Evolutionary conservation across 148 eudicot species (phyloP).

Genomic region (Silene uniflora): DNA sequence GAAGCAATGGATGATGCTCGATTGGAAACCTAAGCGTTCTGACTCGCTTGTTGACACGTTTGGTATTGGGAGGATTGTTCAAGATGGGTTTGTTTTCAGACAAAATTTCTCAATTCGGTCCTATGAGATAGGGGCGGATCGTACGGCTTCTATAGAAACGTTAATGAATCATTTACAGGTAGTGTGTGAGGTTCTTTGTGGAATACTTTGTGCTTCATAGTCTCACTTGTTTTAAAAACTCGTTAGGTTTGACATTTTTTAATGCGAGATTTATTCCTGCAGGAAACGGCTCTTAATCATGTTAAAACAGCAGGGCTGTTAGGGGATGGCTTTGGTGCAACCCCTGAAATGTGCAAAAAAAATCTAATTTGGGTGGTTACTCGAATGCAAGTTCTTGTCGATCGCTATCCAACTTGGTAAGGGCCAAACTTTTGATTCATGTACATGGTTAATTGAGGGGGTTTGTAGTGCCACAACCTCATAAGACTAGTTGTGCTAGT

Average conservation of each 20-base stretch:
- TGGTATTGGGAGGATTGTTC: constrained; percentile 81
- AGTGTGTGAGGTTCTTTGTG: background rate
- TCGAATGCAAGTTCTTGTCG: constrained; percentile 84
- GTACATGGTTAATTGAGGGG: background rate
- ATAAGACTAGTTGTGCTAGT: background rate
- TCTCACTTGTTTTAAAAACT: background rate
- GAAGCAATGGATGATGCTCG: constrained; percentile 99
- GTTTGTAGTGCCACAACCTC: background rate
- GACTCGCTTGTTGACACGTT: constrained; percentile 76
- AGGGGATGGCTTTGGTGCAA: constrained; percentile 94
- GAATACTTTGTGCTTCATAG: background rate
- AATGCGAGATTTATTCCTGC: constrained; percentile 24
- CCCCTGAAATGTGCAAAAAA: constrained; percentile 91
- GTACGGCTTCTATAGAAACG: constrained; percentile 93
- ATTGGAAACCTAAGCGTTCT: constrained; percentile 90
- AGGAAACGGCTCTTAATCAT: constrained; percentile 98
- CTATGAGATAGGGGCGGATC: constrained; percentile 95
- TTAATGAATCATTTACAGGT: constrained; percentile 99
- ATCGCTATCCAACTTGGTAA: constrained; percentile 96
- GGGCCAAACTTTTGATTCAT: constrained; percentile 14
- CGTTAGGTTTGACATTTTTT: background rate
- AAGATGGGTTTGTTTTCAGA: constrained; percentile 79
- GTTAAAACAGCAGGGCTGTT: constrained; percentile 74
- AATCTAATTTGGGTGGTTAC: constrained; percentile 94
- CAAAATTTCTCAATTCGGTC: constrained; percentile 94